Percentiles rank a stretch among this genome's conserved stretches.
Conservation (phyloP, 1,139 yeast genomes). For the Meyerozyma sp. region DNA sequence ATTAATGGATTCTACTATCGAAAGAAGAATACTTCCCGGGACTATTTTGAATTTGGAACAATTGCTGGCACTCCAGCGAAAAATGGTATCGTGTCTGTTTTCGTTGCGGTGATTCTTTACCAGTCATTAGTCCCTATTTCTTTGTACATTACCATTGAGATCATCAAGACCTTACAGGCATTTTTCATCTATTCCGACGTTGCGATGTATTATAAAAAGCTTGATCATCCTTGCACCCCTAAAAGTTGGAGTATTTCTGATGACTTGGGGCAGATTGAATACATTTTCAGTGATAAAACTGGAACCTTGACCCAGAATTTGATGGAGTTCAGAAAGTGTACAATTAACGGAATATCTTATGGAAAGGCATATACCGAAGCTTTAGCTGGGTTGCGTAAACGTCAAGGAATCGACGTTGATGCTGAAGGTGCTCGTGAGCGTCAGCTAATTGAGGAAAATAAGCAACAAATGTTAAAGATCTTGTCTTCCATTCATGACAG, state of each 20-base stretch:
- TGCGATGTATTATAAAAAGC: conserved; percentile 44
- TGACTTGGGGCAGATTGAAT: conserved; percentile 62
- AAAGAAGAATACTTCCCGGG: conserved; percentile 48
- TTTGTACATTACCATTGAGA: conserved; percentile 54
- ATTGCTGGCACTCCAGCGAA: conserved; percentile 44
- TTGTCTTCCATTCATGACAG: conserved; percentile 15
- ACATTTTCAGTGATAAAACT: conserved; percentile 57
- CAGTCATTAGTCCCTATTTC: conserved; percentile 59
- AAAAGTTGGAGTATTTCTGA: conserved; percentile 60
- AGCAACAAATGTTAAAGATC: conserved; percentile 28
- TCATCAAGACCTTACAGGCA: conserved; percentile 55
- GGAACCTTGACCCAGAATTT: conserved; percentile 58
- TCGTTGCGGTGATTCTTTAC: conserved; percentile 50
- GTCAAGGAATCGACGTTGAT: conserved; percentile 52
- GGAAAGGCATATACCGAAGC: conserved; percentile 64
- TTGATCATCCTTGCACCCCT: conserved; percentile 58
- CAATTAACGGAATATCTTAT: conserved; percentile 49
- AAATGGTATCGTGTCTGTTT: conserved; percentile 40
- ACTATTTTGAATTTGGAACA: conserved; percentile 58
- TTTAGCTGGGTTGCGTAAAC: conserved; percentile 50
- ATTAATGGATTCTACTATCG: conserved; percentile 75
- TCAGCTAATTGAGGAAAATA: conserved; percentile 33
- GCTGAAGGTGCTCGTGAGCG: conserved; percentile 38
- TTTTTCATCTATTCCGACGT: conserved; percentile 50
- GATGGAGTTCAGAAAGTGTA: conserved; percentile 58